Base-by-base conservation (phyloP, 2,329 filamentous ascomycete species). In the Pseudocercospora fijiensis region DNA sequence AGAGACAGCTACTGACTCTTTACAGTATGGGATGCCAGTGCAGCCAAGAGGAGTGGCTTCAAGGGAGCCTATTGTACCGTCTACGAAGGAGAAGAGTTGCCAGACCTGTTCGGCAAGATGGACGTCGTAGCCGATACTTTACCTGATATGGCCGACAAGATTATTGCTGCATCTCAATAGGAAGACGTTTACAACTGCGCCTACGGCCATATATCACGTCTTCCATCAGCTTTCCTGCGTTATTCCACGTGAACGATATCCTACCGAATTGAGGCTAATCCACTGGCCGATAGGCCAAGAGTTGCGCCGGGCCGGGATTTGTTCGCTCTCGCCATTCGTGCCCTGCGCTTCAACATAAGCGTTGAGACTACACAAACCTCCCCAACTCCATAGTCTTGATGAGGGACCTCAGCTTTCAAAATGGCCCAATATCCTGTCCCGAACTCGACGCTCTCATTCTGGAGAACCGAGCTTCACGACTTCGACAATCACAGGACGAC, bases 401-500 rank as follows among this genome's bases (percentile, higher is more conserved):
- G 11, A 24, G 6, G 3, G n/a, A 47, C 18, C 2, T 27, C 26
- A 43, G 18, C 26, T 5, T 2, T 20, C 26, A 22, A 57, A 8
- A 68, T 68, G 68, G 22, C 64, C 1, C 53, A 56, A n/a, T 53
- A 65, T 24, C 68, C 68, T 22, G 66, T 69, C 8, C 52, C 61
- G 9, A 65, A 68, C 20, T 62, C 70, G 1, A 73, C 71, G 1
- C n/a, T 61, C 22, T 63, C 80, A 2, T 83, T 81, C 69, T 83
- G 81, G 82, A 74, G 77, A 18, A 74, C 73, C 3, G 65, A 78
- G 24, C 76, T 75, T 6, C 74, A 80, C 65, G 62, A 69, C 1
- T 70, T 83, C 1, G 79, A 81, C 62, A 73, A 87, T n/a, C 86
- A 91, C 72, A 83, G 85, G 22, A 88, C 87, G 0, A 91, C 90